phyloP scores from a whole-genome alignment of 345 rosid genomes.

The Erysimum cheiranthoides region DNA sequence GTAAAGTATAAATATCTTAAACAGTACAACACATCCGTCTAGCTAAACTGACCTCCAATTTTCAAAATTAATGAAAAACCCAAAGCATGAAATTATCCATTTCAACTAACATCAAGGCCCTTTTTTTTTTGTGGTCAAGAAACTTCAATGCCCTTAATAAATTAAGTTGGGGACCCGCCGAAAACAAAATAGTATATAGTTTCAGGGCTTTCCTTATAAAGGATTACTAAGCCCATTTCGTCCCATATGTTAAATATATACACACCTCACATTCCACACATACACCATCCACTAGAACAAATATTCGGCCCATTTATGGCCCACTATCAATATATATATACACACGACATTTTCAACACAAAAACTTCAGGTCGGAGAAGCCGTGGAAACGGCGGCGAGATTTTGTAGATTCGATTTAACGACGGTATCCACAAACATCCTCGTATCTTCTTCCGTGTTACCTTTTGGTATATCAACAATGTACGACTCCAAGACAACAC shows the following conservation, averaged over 20 bases:
- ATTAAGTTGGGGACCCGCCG: background rate
- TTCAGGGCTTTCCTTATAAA: conserved; percentile 17
- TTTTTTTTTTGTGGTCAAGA: too few species aligned
- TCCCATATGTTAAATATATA: conserved; percentile 5
- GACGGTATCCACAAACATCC: conserved; percentile 44
- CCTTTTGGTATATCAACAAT: conserved; percentile 48
- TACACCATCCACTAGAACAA: background rate
- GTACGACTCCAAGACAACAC: conserved; percentile 45
- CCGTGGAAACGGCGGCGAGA: conserved; percentile 37
- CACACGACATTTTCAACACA: conserved; percentile 33
- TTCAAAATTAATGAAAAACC: background rate
- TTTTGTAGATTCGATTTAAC: conserved; percentile 44
- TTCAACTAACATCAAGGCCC: too few species aligned
- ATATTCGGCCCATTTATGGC: conserved; percentile 28
- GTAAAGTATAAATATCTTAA: background rate
- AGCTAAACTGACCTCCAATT: background rate
- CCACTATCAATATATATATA: conserved; percentile 18
- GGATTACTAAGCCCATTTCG: conserved; percentile 18
- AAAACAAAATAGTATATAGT: background rate
- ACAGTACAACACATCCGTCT: background rate
- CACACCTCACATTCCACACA: conserved; percentile 37
- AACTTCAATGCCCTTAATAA: background rate
- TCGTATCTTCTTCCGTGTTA: conserved; percentile 47
- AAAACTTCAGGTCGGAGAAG: conserved; percentile 35
- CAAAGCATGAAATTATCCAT: background rate